Evolutionary conservation across 768 basidiomycete species (phyloP).

Genomic region (Rhodotorula babjevae): DNA sequence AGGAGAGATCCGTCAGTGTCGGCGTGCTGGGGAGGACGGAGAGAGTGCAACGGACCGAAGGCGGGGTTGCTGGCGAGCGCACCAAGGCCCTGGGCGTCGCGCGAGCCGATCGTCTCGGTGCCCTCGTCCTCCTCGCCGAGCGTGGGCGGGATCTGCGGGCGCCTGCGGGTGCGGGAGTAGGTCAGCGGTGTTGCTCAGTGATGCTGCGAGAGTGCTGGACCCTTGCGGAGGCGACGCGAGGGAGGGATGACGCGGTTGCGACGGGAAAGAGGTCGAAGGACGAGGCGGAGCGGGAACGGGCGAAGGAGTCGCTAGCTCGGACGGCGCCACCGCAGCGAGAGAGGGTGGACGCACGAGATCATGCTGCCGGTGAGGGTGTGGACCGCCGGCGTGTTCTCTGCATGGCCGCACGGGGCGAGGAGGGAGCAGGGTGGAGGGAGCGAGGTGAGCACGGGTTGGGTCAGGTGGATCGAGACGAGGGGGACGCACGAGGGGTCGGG

Average conservation of each 20-base stretch:
- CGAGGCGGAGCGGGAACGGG: not conserved
- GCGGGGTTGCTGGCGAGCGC: constrained; percentile 39
- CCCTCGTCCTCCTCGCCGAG: constrained; percentile 43
- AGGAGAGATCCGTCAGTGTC: not conserved
- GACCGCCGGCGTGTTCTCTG: constrained; percentile 38
- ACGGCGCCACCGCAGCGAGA: not conserved
- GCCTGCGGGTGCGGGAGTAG: not conserved
- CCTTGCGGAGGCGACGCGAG: not conserved
- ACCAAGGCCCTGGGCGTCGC: constrained; percentile 35
- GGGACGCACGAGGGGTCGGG: constrained; percentile 20
- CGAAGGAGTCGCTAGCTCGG: not conserved
- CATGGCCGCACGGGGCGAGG: not conserved
- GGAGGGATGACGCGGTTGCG: constrained; percentile 1
- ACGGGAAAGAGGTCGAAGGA: too few species aligned
- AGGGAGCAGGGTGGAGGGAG: not conserved
- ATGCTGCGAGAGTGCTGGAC: too few species aligned
- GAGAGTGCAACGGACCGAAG: constrained; percentile 30
- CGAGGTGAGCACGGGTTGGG: not conserved
- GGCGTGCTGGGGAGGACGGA: too few species aligned
- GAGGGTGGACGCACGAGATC: constrained; percentile 25
- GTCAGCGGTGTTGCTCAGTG: not conserved
- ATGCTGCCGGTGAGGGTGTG: constrained; percentile 34
- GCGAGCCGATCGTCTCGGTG: constrained; percentile 38
- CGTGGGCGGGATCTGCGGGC: constrained; percentile 42
- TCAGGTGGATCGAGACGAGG: not conserved